These are phyloP conservation scores for Irpex sp. DNA, from an alignment of 1,284 basidiomycete species.

Conservation along the genomic window DNA sequence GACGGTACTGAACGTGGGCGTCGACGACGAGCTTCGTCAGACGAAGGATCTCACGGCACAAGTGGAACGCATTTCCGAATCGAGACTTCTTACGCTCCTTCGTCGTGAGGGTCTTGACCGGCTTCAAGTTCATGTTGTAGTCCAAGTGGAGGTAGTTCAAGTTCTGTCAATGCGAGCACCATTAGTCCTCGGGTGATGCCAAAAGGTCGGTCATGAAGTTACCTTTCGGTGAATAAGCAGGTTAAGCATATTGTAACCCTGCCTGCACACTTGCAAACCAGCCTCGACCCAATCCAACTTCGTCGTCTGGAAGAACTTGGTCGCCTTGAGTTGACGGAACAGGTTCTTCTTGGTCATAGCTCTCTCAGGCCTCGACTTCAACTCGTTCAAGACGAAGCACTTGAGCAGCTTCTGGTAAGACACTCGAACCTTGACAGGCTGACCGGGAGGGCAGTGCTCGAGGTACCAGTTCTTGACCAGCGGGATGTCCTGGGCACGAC, in stretches of 20 bases:
- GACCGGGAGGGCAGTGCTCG: conserved; percentile 95
- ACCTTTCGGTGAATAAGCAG: conserved; percentile 97
- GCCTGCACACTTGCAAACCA: conserved; percentile 95
- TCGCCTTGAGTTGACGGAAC: conserved; percentile 93
- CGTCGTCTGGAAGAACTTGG: conserved; percentile 99
- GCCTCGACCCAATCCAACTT: conserved; percentile 99
- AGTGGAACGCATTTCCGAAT: conserved; percentile 98
- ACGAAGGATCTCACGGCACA: conserved; percentile 96
- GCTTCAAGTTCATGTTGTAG: conserved; percentile 95
- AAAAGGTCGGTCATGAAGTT: conserved; percentile 13
- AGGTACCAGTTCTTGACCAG: conserved; percentile 97
- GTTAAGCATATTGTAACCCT: conserved; percentile 99
- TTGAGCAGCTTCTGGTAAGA: conserved; percentile 99
- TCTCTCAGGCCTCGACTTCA: conserved; percentile 87
- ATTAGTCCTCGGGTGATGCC: not conserved
- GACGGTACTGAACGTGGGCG: conserved; percentile 96
- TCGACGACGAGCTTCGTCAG: conserved; percentile 98
- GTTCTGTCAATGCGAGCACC: conserved; percentile 48
- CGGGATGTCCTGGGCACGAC: conserved; percentile 92
- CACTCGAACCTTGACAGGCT: conserved; percentile 97
- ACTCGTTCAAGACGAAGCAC: conserved; percentile 91
- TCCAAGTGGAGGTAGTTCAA: conserved; percentile 93
- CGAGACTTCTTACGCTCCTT: conserved; percentile 99
- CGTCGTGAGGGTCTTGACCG: conserved; percentile 97
- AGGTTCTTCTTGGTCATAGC: conserved; percentile 97